phyloP scores from a whole-genome alignment of 2,329 filamentous ascomycete genomes.

The Lecanicillium sp. region DNA sequence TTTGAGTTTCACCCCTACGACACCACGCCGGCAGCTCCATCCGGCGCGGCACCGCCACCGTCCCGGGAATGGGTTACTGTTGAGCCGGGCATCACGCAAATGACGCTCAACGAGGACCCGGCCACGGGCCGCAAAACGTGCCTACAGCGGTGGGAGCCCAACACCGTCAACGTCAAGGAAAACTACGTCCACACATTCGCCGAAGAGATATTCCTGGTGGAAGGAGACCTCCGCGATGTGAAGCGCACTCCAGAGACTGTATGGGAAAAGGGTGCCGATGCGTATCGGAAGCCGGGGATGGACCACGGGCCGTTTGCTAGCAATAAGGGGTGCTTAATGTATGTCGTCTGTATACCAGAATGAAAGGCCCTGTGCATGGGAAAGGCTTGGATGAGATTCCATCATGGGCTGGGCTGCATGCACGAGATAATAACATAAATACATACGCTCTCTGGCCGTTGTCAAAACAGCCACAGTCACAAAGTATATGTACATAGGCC shows the following conservation, averaged over 20 bases:
- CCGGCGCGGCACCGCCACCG: conserved; percentile 7
- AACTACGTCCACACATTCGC: conserved; percentile 27
- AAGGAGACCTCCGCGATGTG: conserved; percentile 26
- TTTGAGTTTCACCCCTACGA: no score
- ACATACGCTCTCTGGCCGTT: no score
- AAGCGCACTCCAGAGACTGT: conserved; percentile 15
- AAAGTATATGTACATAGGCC: no score
- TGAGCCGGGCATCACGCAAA: conserved; percentile 25
- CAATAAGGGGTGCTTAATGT: conserved; percentile 27
- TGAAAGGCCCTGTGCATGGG: no score
- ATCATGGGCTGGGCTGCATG: no score
- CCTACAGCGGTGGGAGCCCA: conserved; percentile 28
- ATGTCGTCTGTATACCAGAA: conserved; percentile 18
- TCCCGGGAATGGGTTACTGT: conserved; percentile 17
- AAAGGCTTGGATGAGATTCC: no score
- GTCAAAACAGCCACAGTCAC: no score
- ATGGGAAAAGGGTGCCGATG: conserved; percentile 28
- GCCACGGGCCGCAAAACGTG: conserved; percentile 19
- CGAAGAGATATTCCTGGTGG: conserved; percentile 29
- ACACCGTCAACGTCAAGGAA: conserved; percentile 16
- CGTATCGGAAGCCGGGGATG: conserved; percentile 31
- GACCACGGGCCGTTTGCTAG: conserved; percentile 29
- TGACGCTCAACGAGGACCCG: conserved; percentile 25
- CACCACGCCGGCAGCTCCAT: no score
- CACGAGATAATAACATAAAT: no score